phyloP scores from a whole-genome alignment of 2,329 filamentous ascomycete species.

The Byssochlamys sp. region DNA sequence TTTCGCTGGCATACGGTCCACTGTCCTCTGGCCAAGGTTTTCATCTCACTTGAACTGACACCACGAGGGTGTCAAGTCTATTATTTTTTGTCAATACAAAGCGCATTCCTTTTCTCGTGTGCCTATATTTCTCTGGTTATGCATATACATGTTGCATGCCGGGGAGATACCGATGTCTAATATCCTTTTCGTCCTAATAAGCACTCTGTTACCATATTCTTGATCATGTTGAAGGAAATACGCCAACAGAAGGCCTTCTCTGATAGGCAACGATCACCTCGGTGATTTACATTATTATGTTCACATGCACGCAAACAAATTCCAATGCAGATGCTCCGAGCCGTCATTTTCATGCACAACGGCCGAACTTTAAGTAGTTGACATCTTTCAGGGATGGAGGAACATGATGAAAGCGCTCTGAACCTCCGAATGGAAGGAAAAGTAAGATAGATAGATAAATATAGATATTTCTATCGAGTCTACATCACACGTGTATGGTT shows the following conservation, averaged over 20 bases:
- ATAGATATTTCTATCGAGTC: no score
- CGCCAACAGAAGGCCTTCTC: not conserved
- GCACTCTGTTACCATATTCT: not conserved
- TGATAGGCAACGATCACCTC: not conserved
- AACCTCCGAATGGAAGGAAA: not conserved
- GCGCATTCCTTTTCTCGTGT: no score
- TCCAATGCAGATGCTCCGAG: not conserved
- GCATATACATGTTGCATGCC: no score
- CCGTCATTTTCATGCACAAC: not conserved
- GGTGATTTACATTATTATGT: not conserved
- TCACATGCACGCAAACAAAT: not conserved
- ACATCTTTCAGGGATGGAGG: not conserved
- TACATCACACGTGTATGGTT: no score
- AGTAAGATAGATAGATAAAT: no score
- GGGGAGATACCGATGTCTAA: not conserved
- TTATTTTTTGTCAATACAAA: no score
- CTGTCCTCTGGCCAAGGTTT: not conserved
- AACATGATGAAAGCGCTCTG: not conserved
- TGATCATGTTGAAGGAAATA: not conserved
- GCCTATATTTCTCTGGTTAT: no score
- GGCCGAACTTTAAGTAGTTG: not conserved
- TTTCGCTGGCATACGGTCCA: not conserved
- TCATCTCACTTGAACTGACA: no score
- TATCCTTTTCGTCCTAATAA: not conserved
- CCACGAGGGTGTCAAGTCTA: no score